Base-by-base conservation (phyloP, 2,329 filamentous ascomycete genomes). In the Eutypa lata region DNA sequence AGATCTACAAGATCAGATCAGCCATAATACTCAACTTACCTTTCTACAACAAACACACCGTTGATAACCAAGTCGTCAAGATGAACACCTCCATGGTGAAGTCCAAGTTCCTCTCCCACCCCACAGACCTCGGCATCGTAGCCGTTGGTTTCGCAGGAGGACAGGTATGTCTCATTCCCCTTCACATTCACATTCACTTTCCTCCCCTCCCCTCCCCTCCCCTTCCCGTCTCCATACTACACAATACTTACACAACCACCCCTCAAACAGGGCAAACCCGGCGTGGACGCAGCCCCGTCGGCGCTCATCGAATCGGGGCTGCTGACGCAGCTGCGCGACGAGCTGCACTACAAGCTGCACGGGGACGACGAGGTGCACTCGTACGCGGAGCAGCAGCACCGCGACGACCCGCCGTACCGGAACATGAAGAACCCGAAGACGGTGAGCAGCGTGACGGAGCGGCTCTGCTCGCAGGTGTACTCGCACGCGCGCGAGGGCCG, bases 81-180 rank as follows among this genome's bases (percentile, higher is more conserved):
- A 79, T 81, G 76, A 77, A 79, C 64, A 81, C 78, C 50, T 77
- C 78, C 52, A 77, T 79, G 69, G 69, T 83, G 59, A 70, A 75
- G 60, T 80, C 78, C 69, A 91, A 88, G 68, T 97, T 97, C 76
- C 87, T 97, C 62, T 79, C 87, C 58, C 80, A 87, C 67, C 83
- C 86, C 31, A 81, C 89, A 67, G 87, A 97, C 66, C 80, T 99
- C 59, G 94, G 93, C 57, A 83, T 99, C 52, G 91, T 97, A 37
- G 91, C 93, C 48, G 94, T 97, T 37, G 93, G 93, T 57, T 99
- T 97, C 78, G 96, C 91, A 50, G 93, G 93, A 61, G 94, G 94
- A 53, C 94, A 97, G 84, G 91, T 94, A 84, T 63, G 79, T n/a
- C n/a, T n/a, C n/a, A n/a, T n/a, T n/a, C n/a, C n/a, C n/a, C n/a